These are phyloP conservation scores for Xylaria sp. DNA, from an alignment of 2,329 filamentous ascomycete genomes.

Conservation along the genomic window DNA sequence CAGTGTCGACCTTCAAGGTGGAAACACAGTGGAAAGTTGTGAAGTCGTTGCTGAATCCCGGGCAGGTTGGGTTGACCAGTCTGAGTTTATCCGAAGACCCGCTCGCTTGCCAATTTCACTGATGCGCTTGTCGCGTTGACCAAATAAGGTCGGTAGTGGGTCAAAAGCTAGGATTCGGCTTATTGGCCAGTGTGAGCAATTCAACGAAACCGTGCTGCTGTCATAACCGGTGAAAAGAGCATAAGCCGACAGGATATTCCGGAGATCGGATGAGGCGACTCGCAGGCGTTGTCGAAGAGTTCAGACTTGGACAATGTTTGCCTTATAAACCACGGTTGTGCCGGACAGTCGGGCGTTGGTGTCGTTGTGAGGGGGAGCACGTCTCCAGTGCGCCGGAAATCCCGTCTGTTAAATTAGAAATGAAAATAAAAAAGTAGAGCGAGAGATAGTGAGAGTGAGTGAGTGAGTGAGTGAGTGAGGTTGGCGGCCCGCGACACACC, in stretches of 20 bases:
- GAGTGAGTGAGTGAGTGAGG: conserved; percentile 29
- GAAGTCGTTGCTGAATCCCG: conserved; percentile 18
- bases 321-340: conserved; percentile 44
- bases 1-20: conserved; percentile 50
- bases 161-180: neutral
- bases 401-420: conserved; percentile 28
- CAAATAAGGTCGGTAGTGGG: conserved; percentile 7
- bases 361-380: conserved; percentile 38
- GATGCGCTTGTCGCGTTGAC: conserved; percentile 25
- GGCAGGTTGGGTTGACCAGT: conserved; percentile 8
- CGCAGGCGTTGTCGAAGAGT: conserved; percentile 35
- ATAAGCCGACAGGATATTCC: conserved; percentile 37
- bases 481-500: conserved; percentile 41
- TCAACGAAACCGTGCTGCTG: conserved; percentile 40
- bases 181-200: conserved; percentile 49
- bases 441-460: conserved; percentile 25
- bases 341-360: conserved; percentile 46
- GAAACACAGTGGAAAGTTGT: conserved; percentile 37
- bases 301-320: conserved; percentile 44
- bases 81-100: conserved; percentile 18
- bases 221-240: conserved; percentile 42
- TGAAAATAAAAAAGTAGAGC: conserved; percentile 22
- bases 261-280: conserved; percentile 38
- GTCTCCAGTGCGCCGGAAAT: conserved; percentile 30
- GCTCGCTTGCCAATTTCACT: conserved; percentile 17